Evolutionary conservation across 371 early-diverging fungal genomes (phyloP), one percentile per base, ranked within the genome.

Genomic region (Saksenaea oblongispora): DNA sequence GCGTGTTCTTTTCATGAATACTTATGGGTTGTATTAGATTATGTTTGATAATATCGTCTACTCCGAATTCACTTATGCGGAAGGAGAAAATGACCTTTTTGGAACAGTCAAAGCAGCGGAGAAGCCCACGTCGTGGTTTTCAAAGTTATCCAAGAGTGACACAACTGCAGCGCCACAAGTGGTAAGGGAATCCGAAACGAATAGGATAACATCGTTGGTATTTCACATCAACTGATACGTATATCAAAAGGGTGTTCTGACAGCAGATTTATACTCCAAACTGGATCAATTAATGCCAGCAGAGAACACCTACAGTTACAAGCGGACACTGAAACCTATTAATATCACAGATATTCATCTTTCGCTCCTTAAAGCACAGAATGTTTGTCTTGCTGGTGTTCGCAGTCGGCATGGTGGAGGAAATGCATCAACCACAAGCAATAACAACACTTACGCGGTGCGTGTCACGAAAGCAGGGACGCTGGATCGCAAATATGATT

Each of bases 41-140:
- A 80, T 93, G 64, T 93, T 90, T 73, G 93, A 93, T 68, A 93
- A 93, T 64, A 86, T 92, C 57, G 75, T 79, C 5, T 68, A 63
- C 37, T 72, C 75, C 51, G 79, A 80, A 67, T 80, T 82, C 39
- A 75, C 77, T 5, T 87, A 85, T 73, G 85, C 85, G 17, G 84
- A 86, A 35, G 76, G 73, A 15, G 78, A 81, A 15, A 62, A 78
- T 27, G 82, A 85, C 53, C 15, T 15, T 10, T 37, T 31, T 24
- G 36, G 42, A 51, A 28, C 58, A 4, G 41, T 66, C 11, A 65
- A 41, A 58, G 59, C 26, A 53, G 18, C 59, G 3, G 67, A 67
- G 47, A 55, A 67, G 54, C 62, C 72, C 0, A 66, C 72, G 13
- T 71, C 76, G 1, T 78, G 79, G 79, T 75, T 78, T 41, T 73